Base-by-base conservation (phyloP, 2,329 filamentous ascomycete genomes). In the Clarireedia hainanense region DNA sequence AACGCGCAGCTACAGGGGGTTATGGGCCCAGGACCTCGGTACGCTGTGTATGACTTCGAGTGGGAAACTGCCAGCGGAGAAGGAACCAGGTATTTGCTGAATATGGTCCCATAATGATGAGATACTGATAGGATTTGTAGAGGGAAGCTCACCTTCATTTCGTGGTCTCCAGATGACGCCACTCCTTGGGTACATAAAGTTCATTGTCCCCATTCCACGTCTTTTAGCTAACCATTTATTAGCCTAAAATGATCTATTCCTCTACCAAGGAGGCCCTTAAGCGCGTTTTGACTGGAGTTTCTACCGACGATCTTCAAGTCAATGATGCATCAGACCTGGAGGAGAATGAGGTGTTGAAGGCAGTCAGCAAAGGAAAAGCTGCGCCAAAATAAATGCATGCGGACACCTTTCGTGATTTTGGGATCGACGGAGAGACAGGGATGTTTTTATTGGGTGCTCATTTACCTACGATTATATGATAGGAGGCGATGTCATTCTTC, bases 211-310 rank as follows among this genome's bases (percentile, higher is more conserved):
- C 23, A 23, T 23, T 14, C 17, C 17, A 40, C 6, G 10, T 5
- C 20, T 24, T n/a, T 20, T 26, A 30, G 15, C 43, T 48, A 37
- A 42, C 7, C 39, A 26, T 7, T 24, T 37, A 42, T 57, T 64
- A 91, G 88, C 80, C 86, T 74, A 91, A 91, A 80, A 94, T 94
- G 89, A 80, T 91, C 73, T 94, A 92, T 79, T 87, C 88, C 67
- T 88, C 89, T 52, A 94, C 89, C 74, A 94, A 92, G 78, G 87
- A 91, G 68, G 86, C 87, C 58, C 80, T 94, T 65, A 92, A 91
- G 81, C 85, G 85, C 73, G 74, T 86, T 50, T 81, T 94, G 61
- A 88, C 82, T 70, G 88, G 88, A 61, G 76, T 92, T 65, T 86
- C 85, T 59, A 75, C 78, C 66, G 88, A 56, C 27, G 55, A 92